Evolutionary conservation across 2,329 filamentous ascomycete species (phyloP), one percentile per base, ranked within the genome.

Genomic region (Teratosphaeriaceae sp.): DNA sequence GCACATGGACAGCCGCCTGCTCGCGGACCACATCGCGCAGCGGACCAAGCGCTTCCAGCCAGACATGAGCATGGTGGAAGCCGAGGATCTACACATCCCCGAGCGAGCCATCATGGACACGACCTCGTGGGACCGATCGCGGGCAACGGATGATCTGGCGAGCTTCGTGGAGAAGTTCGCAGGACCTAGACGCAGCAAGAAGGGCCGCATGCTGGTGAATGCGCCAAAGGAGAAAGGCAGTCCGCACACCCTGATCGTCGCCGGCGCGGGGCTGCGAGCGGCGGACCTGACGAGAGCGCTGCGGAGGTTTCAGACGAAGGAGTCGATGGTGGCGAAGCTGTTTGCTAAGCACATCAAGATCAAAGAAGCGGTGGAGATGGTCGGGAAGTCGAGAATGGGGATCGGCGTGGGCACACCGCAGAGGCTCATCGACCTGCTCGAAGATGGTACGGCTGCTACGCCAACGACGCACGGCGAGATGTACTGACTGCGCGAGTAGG

Each of bases 311-410:
- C 85, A 89, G 60, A 82, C 75, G 40, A 88, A 92, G 62, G 80
- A 87, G 7, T 80, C 76, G 38, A 76, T 79, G 35, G 82, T 98
- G 1, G 85, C 86, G 2, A 98, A 98, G 65, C 72, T 98, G 61
- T 98, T 98, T 65, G 90, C 92, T 23, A 98, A 98, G 65, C 92
- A 98, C 64, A 94, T 98, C 71, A 98, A 98, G 68, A 67, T 98
- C 9, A 79, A 86, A 41, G 90, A 97, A 56, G 85, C 89, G 24
- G 79, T 89, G 40, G 74, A 83, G 46, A 85, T 85, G 60, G 78
- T 94, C 31, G 75, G 84, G 57, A 76, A 72, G 49, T 71, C 71
- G 40, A 75, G 73, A 47, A 86, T 88, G 11, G 87, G 88, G 22
- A 85, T 97, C 50, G 89, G 85, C 2, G 87, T 96, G 12, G 92